A percentile compares a stretch with the other conserved stretches of the same genome.
Evolutionary conservation across 495 filamentous ascomycete species (phyloP).

Genomic region (Penicillium antarcticum): DNA sequence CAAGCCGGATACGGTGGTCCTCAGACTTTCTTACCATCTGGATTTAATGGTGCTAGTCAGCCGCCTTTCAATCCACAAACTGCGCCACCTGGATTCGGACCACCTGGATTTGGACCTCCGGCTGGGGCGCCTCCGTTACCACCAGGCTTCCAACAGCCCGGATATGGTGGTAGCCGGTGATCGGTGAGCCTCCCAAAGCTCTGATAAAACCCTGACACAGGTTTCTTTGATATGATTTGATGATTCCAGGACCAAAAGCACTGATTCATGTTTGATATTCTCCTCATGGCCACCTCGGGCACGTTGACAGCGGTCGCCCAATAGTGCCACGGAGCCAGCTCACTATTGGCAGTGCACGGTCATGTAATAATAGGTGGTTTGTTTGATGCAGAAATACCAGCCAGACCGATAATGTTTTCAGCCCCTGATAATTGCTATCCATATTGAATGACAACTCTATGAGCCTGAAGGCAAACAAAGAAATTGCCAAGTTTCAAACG

Average conservation of each 20-base stretch:
- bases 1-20: constrained; percentile 77
- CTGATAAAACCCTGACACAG: background rate
- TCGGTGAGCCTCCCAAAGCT: background rate
- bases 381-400: background rate
- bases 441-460: background rate
- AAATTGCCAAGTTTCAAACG: background rate
- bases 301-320: background rate
- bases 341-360: background rate
- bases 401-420: background rate
- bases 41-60: constrained; percentile 47
- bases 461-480: background rate
- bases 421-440: background rate
- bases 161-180: constrained; percentile 45
- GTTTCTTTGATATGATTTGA: constrained; percentile 4
- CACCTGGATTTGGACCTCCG: constrained; percentile 49
- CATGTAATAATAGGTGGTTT: constrained; percentile 3
- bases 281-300: background rate
- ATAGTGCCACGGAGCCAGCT: background rate
- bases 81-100: constrained; percentile 54
- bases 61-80: constrained; percentile 36
- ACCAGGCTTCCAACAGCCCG: constrained; percentile 49
- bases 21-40: constrained; percentile 61
- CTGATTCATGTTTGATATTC: background rate
- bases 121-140: constrained; percentile 38
- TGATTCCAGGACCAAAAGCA: constrained; percentile 1